Conservation (phyloP, 1,284 basidiomycete species). For the Pascua sp. region DNA sequence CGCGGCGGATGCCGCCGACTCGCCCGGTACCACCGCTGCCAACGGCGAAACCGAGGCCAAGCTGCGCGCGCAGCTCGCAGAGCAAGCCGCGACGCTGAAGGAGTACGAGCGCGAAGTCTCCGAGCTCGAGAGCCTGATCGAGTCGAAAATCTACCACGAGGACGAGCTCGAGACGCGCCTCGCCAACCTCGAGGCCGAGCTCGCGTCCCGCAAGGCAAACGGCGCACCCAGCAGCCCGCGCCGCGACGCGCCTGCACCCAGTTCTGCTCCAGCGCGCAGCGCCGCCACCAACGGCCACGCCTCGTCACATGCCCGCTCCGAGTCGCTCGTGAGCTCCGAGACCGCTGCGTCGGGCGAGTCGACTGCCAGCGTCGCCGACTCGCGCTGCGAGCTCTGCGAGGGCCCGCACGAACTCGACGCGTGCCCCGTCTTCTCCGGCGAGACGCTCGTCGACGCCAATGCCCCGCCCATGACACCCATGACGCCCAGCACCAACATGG, state of each 20-base stretch:
- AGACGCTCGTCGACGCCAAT: conserved; percentile 13
- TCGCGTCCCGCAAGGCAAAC: conserved; percentile 12
- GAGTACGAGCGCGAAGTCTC: conserved; percentile 82
- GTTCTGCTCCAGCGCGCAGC: conserved; percentile 6
- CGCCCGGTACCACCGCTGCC: conserved; percentile 6
- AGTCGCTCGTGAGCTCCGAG: conserved; percentile 2
- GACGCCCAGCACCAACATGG: no score
- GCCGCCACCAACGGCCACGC: conserved; percentile 9
- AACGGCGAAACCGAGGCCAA: conserved; percentile 31
- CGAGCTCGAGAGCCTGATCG: conserved; percentile 81
- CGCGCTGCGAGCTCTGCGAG: conserved; percentile 45
- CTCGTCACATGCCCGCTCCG: neutral
- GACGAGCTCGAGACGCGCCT: conserved; percentile 87
- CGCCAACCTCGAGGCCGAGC: conserved; percentile 59
- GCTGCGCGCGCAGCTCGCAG: conserved; percentile 22
- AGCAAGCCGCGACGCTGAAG: conserved; percentile 33
- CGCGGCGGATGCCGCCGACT: neutral
- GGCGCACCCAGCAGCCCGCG: neutral
- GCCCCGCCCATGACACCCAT: no score
- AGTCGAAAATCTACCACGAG: conserved; percentile 92
- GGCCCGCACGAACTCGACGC: conserved; percentile 47
- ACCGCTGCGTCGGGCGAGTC: neutral
- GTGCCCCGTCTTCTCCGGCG: conserved; percentile 46
- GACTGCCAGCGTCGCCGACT: conserved; percentile 2
- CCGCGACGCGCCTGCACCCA: neutral